Percentiles rank a stretch among this genome's conserved stretches.
These are phyloP conservation scores for Paspalum vaginatum DNA, from an alignment of 176 grass and related monocot genomes.

Conservation along the genomic window DNA sequence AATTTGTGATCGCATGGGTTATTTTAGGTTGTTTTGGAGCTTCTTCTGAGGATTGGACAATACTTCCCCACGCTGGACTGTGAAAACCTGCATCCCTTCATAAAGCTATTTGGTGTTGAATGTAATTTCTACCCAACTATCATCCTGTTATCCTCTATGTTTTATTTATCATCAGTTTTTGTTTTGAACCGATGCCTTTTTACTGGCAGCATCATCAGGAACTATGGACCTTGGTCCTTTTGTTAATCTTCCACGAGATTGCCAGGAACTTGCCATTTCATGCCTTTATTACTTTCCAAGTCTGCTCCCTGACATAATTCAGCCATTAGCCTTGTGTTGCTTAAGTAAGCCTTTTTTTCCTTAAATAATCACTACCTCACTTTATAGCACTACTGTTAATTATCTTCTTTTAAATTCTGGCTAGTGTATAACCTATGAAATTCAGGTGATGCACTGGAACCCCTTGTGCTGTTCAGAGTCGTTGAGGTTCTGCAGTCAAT, in stretches of 20 bases:
- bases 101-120: slow-evolving; percentile 70
- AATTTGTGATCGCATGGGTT: slow-evolving; percentile 23
- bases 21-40: slow-evolving; percentile 68
- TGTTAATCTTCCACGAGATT: slow-evolving; percentile 54
- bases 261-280: slow-evolving; percentile 79
- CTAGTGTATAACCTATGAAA: slow-evolving; percentile 36
- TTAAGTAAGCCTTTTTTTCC: slow-evolving; percentile 70
- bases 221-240: slow-evolving; percentile 65
- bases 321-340: slow-evolving; percentile 70
- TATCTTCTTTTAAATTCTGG: not conserved
- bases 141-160: not conserved
- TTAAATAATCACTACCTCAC: not conserved
- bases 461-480: slow-evolving; percentile 60
- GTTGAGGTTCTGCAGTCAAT: slow-evolving; percentile 72
- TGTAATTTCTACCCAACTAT: slow-evolving; percentile 48
- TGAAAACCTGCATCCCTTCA: slow-evolving; percentile 50
- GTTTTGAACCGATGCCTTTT: slow-evolving; percentile 27
- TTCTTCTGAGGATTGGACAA: slow-evolving; percentile 76
- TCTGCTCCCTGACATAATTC: slow-evolving; percentile 62
- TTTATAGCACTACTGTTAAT: not conserved
- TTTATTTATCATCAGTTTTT: slow-evolving; percentile 10
- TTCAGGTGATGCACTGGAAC: slow-evolving; percentile 76
- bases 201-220: slow-evolving; percentile 58
- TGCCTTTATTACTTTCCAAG: slow-evolving; percentile 91
- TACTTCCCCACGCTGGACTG: slow-evolving; percentile 45